Evolutionary conservation across 352 stramenopile species (phyloP).

Genomic region (Pythium periplocum): DNA sequence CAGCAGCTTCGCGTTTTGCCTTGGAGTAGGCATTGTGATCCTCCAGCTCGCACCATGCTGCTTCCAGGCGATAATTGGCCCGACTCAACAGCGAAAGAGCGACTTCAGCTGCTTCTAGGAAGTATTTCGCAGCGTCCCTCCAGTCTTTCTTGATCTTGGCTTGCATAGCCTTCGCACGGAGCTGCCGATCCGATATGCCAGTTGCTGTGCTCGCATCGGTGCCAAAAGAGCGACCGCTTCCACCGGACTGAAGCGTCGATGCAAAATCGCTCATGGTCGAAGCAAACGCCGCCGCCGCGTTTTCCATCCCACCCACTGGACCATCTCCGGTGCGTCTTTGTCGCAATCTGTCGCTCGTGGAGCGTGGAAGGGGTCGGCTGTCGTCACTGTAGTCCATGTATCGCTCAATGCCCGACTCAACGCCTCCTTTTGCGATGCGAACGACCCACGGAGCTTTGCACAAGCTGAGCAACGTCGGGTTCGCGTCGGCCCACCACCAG

Average conservation of each 20-base stretch:
- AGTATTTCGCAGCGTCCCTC: conserved; percentile 44
- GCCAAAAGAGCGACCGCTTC: not conserved
- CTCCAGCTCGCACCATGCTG: conserved; percentile 63
- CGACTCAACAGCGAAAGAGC: conserved; percentile 32
- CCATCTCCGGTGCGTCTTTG: not conserved
- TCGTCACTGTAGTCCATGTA: conserved; percentile 18
- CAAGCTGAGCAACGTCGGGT: conserved; percentile 31
- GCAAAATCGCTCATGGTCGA: conserved; percentile 12
- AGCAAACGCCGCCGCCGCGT: conserved; percentile 12
- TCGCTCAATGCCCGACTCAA: conserved; percentile 41
- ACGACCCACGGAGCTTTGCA: conserved; percentile 46
- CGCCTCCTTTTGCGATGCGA: conserved; percentile 43
- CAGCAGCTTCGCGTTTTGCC: conserved; percentile 29
- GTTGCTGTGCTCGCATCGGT: conserved; percentile 6
- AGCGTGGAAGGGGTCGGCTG: not conserved
- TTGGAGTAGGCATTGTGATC: conserved; percentile 33
- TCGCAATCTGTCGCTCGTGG: not conserved
- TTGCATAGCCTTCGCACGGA: conserved; percentile 58
- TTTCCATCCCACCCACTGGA: conserved; percentile 1
- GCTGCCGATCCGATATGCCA: conserved; percentile 35
- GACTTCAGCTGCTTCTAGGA: conserved; percentile 40
- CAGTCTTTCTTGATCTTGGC: conserved; percentile 70
- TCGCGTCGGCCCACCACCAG: conserved; percentile 71
- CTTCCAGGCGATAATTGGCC: conserved; percentile 55
- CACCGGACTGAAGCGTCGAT: conserved; percentile 7